A percentile compares a stretch with the other conserved stretches of the same genome.
Conservation (phyloP, 1,284 basidiomycete species). For the Trichosporon sp. region DNA sequence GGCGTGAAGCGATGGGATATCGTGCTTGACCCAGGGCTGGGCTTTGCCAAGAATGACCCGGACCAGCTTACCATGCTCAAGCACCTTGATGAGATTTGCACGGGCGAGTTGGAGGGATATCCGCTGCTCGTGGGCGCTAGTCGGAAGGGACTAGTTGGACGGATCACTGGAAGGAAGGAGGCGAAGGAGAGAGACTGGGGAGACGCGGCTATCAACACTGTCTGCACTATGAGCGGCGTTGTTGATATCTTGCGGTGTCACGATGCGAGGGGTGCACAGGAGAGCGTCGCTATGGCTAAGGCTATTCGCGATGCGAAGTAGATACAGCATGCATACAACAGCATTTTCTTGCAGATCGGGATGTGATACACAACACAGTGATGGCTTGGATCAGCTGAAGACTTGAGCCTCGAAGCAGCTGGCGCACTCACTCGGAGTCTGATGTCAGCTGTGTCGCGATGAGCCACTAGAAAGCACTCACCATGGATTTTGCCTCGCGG, state of each 20-base stretch:
- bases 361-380: not conserved
- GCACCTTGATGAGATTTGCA: constrained; percentile 53
- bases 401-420: not conserved
- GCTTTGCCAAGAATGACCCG: constrained; percentile 82
- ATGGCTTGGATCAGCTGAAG: not conserved
- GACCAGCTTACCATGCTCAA: constrained; percentile 70
- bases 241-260: constrained; percentile 74
- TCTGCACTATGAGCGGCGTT: constrained; percentile 68
- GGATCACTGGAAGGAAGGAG: constrained; percentile 49
- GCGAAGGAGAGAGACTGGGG: constrained; percentile 68
- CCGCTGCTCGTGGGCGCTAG: constrained; percentile 74
- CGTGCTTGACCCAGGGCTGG: constrained; percentile 86
- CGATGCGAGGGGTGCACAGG: constrained; percentile 65
- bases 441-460: not conserved
- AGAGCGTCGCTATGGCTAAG: constrained; percentile 56
- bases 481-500: too few species aligned
- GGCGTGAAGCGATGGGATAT: constrained; percentile 86
- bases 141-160: constrained; percentile 75
- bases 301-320: constrained; percentile 45
- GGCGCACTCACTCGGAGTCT: not conserved
- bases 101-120: constrained; percentile 43
- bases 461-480: too few species aligned
- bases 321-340: constrained; percentile 1
- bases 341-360: not conserved
- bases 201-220: constrained; percentile 72